Evolutionary conservation across 106 monocot genomes (phyloP), one percentile per base, ranked within the genome.

Genomic region (Gastrodia elata): DNA sequence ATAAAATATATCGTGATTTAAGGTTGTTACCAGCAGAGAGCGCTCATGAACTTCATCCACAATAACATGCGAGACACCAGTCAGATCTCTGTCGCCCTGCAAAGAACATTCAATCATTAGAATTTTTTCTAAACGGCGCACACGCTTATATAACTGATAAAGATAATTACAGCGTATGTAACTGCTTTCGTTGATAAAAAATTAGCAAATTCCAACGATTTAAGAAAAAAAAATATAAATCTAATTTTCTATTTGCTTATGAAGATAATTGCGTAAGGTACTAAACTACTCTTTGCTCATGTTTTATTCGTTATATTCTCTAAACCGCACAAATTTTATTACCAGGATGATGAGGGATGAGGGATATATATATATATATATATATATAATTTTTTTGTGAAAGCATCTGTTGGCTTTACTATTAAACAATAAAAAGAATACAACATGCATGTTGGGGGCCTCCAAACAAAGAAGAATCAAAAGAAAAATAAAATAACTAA

Each of bases 31-130:
- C 88, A 98, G 79, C 80, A 98, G 86, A 64, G 97, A 85, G 67
- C 97, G 84, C 56, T 98, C 97, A 79, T 98, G 97, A 74, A 98
- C 97, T 93, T 98, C 97, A 85, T 98, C 97, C 68, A 98, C 88
- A 77, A 98, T 84, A 41, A 98, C 93, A 81, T 98, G 93, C 18
- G 90, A 90, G 38, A 97, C 68, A 41, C 87, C 93, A 79, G 72
- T 70, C 72, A 98, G 82, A 69, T 98, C 80, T 34, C 74, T 91
- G 75, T 98, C 84, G 14, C 82, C 83, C 97, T 98, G 80, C 16
- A 80, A 76, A n/a, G 77, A 43, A 26, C 35, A 32, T 37, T 38
- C 67, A 36, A 67, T 67, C 34, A 67, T 36, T 36, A 67, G 10
- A 32, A 67, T 37, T 35, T 6, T 67, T 67, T 36, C 20, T n/a